Evolutionary conservation across 768 basidiomycete species (phyloP).

Genomic region (Trametes cingulata): DNA sequence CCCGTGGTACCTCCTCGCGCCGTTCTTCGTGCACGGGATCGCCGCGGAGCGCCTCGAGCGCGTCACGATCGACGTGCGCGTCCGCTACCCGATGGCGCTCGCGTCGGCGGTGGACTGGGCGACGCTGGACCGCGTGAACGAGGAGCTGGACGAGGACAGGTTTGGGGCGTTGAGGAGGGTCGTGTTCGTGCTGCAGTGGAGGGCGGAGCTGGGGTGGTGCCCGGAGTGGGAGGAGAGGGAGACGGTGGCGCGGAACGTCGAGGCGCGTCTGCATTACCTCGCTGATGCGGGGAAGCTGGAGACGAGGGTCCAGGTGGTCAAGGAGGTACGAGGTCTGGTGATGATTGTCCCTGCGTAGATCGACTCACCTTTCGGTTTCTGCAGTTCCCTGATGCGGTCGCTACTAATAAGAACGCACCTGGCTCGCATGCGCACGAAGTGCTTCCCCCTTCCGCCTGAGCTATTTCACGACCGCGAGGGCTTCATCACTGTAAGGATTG

Average conservation of each 20-base stretch:
- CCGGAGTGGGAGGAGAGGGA: background rate
- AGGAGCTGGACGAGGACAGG: slow-evolving; percentile 5
- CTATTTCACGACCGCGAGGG: too few species aligned
- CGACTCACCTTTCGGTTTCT: too few species aligned
- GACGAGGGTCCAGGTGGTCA: background rate
- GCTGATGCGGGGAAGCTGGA: background rate
- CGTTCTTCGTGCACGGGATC: background rate
- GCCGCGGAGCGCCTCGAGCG: background rate
- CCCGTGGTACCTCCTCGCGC: slow-evolving; percentile 3
- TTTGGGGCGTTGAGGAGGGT: slow-evolving; percentile 4
- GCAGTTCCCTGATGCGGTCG: too few species aligned
- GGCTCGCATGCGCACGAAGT: too few species aligned
- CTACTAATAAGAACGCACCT: too few species aligned
- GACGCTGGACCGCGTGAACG: slow-evolving; percentile 6
- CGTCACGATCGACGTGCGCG: slow-evolving; percentile 5
- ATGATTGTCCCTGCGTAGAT: too few species aligned
- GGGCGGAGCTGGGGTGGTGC: background rate
- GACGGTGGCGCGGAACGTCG: background rate
- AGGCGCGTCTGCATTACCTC: slow-evolving; percentile 4
- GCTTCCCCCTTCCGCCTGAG: too few species aligned
- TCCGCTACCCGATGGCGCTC: background rate
- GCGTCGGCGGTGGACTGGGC: background rate
- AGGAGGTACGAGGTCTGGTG: too few species aligned
- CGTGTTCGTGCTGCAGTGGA: background rate
- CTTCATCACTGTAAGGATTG: too few species aligned